These are phyloP conservation scores for Wickerhamiella cacticola DNA, from an alignment of 805 yeast species.

Conservation along the genomic window DNA sequence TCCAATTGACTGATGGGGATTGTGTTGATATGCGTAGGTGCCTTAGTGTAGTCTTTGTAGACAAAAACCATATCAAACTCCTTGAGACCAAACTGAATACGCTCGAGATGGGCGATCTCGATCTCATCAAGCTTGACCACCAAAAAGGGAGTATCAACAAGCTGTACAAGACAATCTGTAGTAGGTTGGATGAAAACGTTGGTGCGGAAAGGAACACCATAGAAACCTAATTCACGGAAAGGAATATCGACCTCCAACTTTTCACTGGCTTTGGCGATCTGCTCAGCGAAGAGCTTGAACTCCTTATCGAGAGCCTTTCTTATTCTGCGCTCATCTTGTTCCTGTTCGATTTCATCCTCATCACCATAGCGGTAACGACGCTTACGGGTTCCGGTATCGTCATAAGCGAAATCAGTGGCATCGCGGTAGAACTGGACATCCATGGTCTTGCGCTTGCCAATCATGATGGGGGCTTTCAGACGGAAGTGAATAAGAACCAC, in stretches of 20 bases:
- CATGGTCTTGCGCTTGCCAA: conserved; percentile 89
- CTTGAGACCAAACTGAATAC: conserved; percentile 93
- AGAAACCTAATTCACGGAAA: conserved; percentile 90
- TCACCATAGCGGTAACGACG: conserved; percentile 84
- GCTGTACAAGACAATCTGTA: conserved; percentile 87
- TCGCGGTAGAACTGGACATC: conserved; percentile 95
- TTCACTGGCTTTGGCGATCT: conserved; percentile 75
- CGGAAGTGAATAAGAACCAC: conserved; percentile 88
- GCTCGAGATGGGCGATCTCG: conserved; percentile 89
- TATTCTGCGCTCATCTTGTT: conserved; percentile 93
- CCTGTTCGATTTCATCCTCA: conserved; percentile 96
- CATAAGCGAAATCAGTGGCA: conserved; percentile 90
- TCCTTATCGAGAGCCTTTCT: conserved; percentile 85
- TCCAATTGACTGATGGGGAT: conserved; percentile 88
- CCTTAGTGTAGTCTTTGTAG: conserved; percentile 75
- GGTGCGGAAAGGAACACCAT: conserved; percentile 93
- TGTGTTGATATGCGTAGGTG: conserved; percentile 87
- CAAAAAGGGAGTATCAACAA: conserved; percentile 88
- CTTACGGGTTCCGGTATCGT: conserved; percentile 91
- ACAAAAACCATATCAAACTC: conserved; percentile 96
- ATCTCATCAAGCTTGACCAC: conserved; percentile 85
- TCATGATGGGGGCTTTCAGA: conserved; percentile 81
- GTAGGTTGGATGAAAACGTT: conserved; percentile 94
- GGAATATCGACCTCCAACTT: conserved; percentile 83
- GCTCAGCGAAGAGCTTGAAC: conserved; percentile 78